Conservation (phyloP, 2,329 filamentous ascomycete species). For the Aspergillus pseudoterreus region DNA sequence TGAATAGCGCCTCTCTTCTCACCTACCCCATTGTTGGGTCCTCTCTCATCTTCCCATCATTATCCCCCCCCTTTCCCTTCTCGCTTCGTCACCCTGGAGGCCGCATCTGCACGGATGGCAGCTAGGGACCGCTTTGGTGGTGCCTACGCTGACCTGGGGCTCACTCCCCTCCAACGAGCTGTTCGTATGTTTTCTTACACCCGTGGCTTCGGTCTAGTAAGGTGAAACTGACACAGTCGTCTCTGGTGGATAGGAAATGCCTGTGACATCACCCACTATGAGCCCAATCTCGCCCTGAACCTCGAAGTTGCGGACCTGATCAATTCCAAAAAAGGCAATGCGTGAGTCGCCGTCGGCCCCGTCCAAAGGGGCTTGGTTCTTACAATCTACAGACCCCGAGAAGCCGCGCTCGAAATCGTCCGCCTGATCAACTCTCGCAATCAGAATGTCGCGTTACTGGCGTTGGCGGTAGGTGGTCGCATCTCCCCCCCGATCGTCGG, state of each 20-base stretch:
- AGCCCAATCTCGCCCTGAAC: conserved; percentile 93
- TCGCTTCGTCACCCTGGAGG: conserved; percentile 66
- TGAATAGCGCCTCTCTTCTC: neutral
- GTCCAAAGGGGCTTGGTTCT: conserved; percentile 15
- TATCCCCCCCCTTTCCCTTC: conserved; percentile 2
- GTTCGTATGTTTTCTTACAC: conserved; percentile 56
- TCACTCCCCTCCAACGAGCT: conserved; percentile 88
- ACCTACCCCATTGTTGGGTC: neutral
- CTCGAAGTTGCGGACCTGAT: conserved; percentile 95
- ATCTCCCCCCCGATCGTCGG: conserved; percentile 2
- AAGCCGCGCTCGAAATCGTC: conserved; percentile 90
- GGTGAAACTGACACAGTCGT: neutral
- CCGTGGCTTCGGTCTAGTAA: neutral
- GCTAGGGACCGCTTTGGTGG: conserved; percentile 89
- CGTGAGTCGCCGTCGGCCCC: conserved; percentile 46
- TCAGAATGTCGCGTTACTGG: conserved; percentile 86
- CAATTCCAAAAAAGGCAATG: conserved; percentile 94
- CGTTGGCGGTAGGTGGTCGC: conserved; percentile 59
- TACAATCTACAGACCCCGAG: conserved; percentile 63
- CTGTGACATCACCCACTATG: conserved; percentile 95
- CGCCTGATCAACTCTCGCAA: conserved; percentile 96
- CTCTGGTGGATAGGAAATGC: conserved; percentile 59
- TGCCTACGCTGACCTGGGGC: conserved; percentile 71
- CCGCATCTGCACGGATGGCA: conserved; percentile 90
- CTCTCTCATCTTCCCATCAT: conserved; percentile 1